Evolutionary conservation across 2,329 filamentous ascomycete genomes (phyloP).

Genomic region (Aspergillus ochraceus): DNA sequence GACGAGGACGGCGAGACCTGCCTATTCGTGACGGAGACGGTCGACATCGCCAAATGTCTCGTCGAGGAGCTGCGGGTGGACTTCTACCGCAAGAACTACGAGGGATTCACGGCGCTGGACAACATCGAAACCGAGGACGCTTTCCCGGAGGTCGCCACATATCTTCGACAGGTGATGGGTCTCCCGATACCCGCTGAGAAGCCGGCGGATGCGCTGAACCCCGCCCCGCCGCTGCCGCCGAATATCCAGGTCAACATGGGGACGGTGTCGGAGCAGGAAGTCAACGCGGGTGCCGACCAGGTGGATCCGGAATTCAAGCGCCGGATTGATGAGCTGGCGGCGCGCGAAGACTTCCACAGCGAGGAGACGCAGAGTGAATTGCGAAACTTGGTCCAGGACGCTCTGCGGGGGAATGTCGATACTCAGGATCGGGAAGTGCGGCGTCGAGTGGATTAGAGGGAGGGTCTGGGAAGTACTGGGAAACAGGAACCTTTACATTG

Average conservation of each 20-base stretch:
- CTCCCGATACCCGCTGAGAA: conserved; percentile 25
- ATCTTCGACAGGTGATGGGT: conserved; percentile 54
- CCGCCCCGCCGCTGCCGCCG: conserved; percentile 66
- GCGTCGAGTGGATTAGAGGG: conserved; percentile 56
- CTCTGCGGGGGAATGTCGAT: conserved; percentile 64
- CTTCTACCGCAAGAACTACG: conserved; percentile 63
- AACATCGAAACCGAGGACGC: conserved; percentile 78
- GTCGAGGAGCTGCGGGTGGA: conserved; percentile 81
- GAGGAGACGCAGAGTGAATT: conserved; percentile 78
- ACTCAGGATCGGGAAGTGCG: conserved; percentile 65
- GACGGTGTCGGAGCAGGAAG: conserved; percentile 62
- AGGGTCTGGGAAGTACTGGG: not conserved
- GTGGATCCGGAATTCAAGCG: conserved; percentile 80
- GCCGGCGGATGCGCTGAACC: conserved; percentile 37
- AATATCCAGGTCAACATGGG: conserved; percentile 77
- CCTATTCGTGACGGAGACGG: conserved; percentile 86
- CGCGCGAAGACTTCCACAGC: conserved; percentile 78
- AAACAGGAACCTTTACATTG: not conserved
- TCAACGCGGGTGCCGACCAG: conserved; percentile 59
- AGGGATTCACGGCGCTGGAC: conserved; percentile 77
- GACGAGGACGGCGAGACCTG: conserved; percentile 94
- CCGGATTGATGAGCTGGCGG: conserved; percentile 85
- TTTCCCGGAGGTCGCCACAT: conserved; percentile 72
- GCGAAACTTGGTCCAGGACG: conserved; percentile 76
- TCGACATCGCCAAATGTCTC: conserved; percentile 73